Conservation (phyloP, 805 yeast species). For the Monosporozyma siamensis region DNA sequence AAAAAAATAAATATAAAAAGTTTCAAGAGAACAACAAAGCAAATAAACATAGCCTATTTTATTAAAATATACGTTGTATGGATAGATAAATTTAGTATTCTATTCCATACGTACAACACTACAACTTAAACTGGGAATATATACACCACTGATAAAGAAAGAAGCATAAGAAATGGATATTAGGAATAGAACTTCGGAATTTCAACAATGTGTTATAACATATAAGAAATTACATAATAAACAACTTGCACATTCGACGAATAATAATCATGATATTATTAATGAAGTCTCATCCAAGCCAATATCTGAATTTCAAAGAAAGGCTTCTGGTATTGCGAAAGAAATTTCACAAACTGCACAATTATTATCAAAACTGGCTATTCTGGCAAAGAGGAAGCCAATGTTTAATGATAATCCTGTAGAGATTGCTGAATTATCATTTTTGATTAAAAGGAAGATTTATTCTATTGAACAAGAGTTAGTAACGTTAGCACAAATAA, state of each 20-base stretch:
- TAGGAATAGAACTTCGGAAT: conserved; percentile 85
- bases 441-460: conserved; percentile 44
- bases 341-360: conserved; percentile 84
- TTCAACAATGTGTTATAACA: conserved; percentile 80
- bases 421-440: conserved; percentile 86
- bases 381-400: conserved; percentile 79
- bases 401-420: conserved; percentile 89
- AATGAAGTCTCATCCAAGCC: background rate
- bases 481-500: conserved; percentile 62
- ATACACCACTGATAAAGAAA: too few species aligned
- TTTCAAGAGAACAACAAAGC: background rate
- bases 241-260: background rate
- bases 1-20: too few species aligned
- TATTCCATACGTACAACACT: too few species aligned
- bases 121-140: too few species aligned
- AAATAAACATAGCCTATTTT: too few species aligned
- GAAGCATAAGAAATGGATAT: conserved; percentile 21
- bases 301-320: conserved; percentile 48
- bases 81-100: too few species aligned
- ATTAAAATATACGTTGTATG: too few species aligned
- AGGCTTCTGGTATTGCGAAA: conserved; percentile 77
- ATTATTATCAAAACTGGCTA: conserved; percentile 68
- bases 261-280: background rate
- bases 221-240: conserved; percentile 50
- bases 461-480: conserved; percentile 70